A percentile compares a stretch with the other conserved stretches of the same genome.
Evolutionary conservation across 2,329 filamentous ascomycete genomes (phyloP).

Genomic region (Peltaster fructicola): DNA sequence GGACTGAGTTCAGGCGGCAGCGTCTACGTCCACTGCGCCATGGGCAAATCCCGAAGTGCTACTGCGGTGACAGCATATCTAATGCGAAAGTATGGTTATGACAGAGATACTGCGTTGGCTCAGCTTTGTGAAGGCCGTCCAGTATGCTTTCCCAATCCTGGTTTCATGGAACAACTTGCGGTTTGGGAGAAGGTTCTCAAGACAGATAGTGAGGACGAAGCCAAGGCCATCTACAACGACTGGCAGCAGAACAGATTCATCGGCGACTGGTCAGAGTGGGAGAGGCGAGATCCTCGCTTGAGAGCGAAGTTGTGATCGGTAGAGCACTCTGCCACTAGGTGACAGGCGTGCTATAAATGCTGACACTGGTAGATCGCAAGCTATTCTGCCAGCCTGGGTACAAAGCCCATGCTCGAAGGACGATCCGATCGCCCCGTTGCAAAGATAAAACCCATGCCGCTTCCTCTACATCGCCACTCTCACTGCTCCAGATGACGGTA

Average conservation of each 20-base stretch:
- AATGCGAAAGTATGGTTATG: slow-evolving; percentile 37
- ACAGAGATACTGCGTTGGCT: slow-evolving; percentile 44
- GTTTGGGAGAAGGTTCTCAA: slow-evolving; percentile 62
- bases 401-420: too few relatives aligned
- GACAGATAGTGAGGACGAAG: slow-evolving; percentile 7
- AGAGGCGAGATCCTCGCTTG: slow-evolving; percentile 9
- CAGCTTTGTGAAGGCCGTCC: slow-evolving; percentile 52
- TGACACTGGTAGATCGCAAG: too few relatives aligned
- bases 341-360: too few relatives aligned
- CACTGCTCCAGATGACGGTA: too few relatives aligned
- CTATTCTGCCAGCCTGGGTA: too few relatives aligned
- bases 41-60: slow-evolving; percentile 84
- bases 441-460: too few relatives aligned
- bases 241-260: slow-evolving; percentile 19
- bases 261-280: slow-evolving; percentile 23
- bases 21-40: slow-evolving; percentile 62
- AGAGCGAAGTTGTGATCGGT: slow-evolving; percentile 9
- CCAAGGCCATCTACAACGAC: slow-evolving; percentile 15
- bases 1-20: slow-evolving; percentile 43
- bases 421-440: too few relatives aligned
- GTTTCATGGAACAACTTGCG: slow-evolving; percentile 73
- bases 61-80: slow-evolving; percentile 69
- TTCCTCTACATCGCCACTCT: too few relatives aligned
- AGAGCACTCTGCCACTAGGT: too few relatives aligned
- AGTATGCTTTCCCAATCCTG: slow-evolving; percentile 68